Base-by-base conservation (phyloP, 2,329 filamentous ascomycete species). In the Talaromyces sp. region DNA sequence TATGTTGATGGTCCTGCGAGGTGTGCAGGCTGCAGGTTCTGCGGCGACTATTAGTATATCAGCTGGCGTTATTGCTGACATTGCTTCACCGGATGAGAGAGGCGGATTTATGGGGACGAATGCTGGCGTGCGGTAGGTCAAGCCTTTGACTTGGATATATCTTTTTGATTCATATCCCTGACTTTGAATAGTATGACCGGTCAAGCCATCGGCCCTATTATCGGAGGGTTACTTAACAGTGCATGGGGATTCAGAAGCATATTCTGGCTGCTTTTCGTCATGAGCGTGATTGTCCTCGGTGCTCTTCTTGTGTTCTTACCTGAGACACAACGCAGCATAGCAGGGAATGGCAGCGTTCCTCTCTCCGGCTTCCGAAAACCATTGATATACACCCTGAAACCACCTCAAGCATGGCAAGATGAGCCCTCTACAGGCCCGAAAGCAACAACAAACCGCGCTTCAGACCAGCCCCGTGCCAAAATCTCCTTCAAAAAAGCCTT, bases 261-360 rank as follows among this genome's bases (percentile, higher is more conserved):
- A 3, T 76, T 76, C 66, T 76, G 73, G 74, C 72, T 77, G 45
- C 65, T 76, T 5, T 66, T 69, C 7, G 70, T 75, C 27, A 31
- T 72, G 8, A 69, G 72, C 3, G 73, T 67, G 10, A 45, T 63
- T 8, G 68, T 68, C 35, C 66, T 73, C 3, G 33, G 70, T 2
- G 59, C 65, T 3, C 67, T 73, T 11, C 49, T 67, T 0, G 10
- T 71, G 1, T 69, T 70, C 59, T 68, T 74, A 16, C 76, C 73
- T 0, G 76, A 79, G 60, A 79, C 76, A 0, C 68, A 67, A n/a
- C 71, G 76, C 9, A 69, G 67, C 4, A 68, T 78, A 2, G 75
- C 77, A 7, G 75, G 73, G 2, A 72, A 78, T 64, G 75, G 75
- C 1, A 70, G 67, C 31, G 19, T 72, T 6, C 58, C 57, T 13